These are phyloP conservation scores for Mycena indigotica DNA, from an alignment of 768 basidiomycete genomes.

Conservation along the genomic window DNA sequence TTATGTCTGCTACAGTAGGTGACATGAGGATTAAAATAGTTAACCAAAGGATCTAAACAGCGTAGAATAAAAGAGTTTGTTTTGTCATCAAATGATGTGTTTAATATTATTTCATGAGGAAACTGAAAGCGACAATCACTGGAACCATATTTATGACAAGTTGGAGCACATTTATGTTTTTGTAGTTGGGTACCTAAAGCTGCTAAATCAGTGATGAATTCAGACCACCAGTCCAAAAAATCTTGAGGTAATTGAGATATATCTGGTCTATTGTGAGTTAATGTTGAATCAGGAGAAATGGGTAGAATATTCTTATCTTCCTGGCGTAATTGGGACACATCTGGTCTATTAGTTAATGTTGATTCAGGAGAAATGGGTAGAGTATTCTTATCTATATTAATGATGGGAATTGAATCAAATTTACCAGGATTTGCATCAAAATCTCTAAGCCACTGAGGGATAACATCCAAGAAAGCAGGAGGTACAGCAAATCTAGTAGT, in stretches of 20 bases:
- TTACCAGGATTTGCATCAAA: not conserved
- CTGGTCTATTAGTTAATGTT: no score
- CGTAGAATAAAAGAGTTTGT: constrained; percentile 33
- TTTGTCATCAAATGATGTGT: constrained; percentile 31
- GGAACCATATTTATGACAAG: constrained; percentile 36
- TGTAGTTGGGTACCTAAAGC: constrained; percentile 2
- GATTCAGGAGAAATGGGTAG: not conserved
- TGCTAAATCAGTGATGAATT: not conserved
- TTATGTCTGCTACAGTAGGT: constrained; percentile 37
- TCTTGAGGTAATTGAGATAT: not conserved
- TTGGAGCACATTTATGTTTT: constrained; percentile 8
- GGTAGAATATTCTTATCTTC: not conserved
- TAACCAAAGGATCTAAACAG: constrained; percentile 31
- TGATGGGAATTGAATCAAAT: not conserved
- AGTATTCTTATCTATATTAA: not conserved
- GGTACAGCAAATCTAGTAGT: constrained; percentile 15
- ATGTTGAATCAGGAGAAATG: not conserved
- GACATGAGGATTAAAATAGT: constrained; percentile 36
- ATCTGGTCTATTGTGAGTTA: not conserved
- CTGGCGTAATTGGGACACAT: no score
- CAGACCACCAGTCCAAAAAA: not conserved
- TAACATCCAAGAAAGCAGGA: constrained; percentile 4
- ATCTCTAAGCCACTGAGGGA: constrained; percentile 5
- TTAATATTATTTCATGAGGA: constrained; percentile 34
- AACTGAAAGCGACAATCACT: constrained; percentile 34